phyloP scores from a whole-genome alignment of 2,329 filamentous ascomycete species.

The Fusarium sp. region DNA sequence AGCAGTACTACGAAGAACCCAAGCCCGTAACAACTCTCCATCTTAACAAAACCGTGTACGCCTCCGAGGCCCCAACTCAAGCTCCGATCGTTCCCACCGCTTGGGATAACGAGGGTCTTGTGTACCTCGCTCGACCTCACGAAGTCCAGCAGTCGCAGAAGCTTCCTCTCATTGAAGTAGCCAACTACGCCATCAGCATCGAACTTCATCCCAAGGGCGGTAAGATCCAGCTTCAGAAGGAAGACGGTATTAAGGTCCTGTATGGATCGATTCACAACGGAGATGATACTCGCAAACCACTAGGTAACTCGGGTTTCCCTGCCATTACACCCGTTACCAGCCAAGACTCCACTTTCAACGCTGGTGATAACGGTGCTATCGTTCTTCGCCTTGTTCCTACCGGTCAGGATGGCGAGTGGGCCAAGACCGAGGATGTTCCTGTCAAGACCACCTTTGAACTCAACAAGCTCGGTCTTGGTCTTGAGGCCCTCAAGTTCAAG shows the following conservation, averaged over 20 bases:
- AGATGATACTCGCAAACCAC: neutral
- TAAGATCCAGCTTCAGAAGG: neutral
- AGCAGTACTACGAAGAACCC: neutral
- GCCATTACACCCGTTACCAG: neutral
- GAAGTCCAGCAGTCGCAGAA: neutral
- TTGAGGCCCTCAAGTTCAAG: neutral
- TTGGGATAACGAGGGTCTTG: neutral
- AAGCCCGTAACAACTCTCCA: neutral
- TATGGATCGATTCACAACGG: neutral
- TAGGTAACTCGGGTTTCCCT: neutral
- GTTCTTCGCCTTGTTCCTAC: neutral
- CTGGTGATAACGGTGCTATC: neutral
- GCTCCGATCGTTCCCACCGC: neutral
- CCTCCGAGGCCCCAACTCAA: neutral
- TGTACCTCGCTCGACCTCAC: neutral
- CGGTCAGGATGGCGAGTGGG: neutral
- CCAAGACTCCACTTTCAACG: neutral
- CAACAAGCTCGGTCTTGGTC: neutral
- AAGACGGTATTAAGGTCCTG: neutral
- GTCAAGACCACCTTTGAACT: neutral
- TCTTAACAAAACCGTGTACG: neutral
- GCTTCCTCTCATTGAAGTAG: neutral
- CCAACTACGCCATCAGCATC: neutral
- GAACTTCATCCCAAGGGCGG: neutral
- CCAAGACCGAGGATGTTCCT: neutral